Conservation (phyloP, 441 rosid genomes). For the Macaranga tanarius region DNA sequence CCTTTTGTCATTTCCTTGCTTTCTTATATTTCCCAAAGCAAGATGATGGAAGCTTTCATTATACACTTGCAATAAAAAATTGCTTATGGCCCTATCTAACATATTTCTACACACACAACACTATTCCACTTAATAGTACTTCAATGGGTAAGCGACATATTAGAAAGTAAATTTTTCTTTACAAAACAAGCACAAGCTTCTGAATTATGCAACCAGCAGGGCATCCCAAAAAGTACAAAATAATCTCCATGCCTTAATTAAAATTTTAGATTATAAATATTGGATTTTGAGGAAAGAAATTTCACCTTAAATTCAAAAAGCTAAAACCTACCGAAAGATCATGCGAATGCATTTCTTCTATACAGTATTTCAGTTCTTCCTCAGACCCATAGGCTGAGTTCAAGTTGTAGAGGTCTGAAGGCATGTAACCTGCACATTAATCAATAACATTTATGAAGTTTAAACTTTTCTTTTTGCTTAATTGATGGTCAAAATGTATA, state of each 20-base stretch:
- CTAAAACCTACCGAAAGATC: conserved; percentile 40
- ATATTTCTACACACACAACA: not conserved
- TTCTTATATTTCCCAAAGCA: not conserved
- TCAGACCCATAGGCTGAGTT: conserved; percentile 50
- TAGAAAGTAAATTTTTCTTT: not conserved
- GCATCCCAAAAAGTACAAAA: not conserved
- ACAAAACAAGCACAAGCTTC: not conserved
- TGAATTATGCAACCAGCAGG: not conserved
- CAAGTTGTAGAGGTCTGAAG: conserved; percentile 59
- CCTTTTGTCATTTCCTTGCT: not conserved
- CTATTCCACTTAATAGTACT: not conserved
- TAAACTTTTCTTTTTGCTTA: not conserved
- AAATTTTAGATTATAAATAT: not conserved
- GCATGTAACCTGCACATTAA: conserved; percentile 50
- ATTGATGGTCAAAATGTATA: not conserved
- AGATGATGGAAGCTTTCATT: not conserved
- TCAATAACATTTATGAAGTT: not conserved
- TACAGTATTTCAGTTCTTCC: conserved; percentile 49
- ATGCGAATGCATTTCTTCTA: conserved; percentile 51
- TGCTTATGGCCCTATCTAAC: not conserved
- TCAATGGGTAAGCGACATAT: not conserved
- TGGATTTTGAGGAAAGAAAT: not conserved
- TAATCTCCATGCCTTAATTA: not conserved
- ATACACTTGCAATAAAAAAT: not conserved
- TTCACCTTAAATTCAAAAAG: not conserved